These are phyloP conservation scores for Gossypium armourianum DNA, from an alignment of 441 rosid species.

Conservation along the genomic window DNA sequence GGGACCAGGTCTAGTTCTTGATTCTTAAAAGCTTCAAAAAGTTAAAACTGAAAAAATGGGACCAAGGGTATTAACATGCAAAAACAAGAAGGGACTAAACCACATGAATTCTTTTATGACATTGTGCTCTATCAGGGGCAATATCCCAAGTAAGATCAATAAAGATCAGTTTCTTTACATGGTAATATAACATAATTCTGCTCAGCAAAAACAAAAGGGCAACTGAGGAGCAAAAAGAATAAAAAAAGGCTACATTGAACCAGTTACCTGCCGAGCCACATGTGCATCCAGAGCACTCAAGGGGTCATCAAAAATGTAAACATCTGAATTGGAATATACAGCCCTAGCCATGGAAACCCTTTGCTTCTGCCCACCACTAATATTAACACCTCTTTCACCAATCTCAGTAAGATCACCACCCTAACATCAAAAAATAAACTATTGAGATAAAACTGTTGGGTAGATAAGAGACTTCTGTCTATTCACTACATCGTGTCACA, in stretches of 20 bases:
- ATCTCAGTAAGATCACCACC: constrained; percentile 92
- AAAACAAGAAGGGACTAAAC: background rate
- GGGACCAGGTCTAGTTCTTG: background rate
- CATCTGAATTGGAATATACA: constrained; percentile 72
- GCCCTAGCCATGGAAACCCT: constrained; percentile 97
- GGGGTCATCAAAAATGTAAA: constrained; percentile 81
- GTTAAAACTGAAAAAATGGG: background rate
- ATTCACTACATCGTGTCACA: constrained; percentile 10
- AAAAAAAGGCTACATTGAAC: background rate
- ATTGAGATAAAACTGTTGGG: background rate
- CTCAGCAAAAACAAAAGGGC: constrained; percentile 3
- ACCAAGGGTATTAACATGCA: background rate
- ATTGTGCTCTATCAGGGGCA: background rate
- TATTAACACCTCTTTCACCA: constrained; percentile 92
- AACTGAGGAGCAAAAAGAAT: background rate
- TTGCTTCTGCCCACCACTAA: constrained; percentile 95
- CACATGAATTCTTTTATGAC: background rate
- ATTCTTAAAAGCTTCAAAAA: background rate
- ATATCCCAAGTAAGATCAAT: background rate
- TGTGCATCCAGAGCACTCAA: constrained; percentile 92
- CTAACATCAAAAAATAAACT: constrained; percentile 27
- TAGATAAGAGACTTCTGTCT: constrained; percentile 2
- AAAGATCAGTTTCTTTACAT: background rate
- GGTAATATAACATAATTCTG: background rate
- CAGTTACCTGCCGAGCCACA: constrained; percentile 74